phyloP scores from a whole-genome alignment of 2,329 filamentous ascomycete genomes.

The Microdochium paspali region DNA sequence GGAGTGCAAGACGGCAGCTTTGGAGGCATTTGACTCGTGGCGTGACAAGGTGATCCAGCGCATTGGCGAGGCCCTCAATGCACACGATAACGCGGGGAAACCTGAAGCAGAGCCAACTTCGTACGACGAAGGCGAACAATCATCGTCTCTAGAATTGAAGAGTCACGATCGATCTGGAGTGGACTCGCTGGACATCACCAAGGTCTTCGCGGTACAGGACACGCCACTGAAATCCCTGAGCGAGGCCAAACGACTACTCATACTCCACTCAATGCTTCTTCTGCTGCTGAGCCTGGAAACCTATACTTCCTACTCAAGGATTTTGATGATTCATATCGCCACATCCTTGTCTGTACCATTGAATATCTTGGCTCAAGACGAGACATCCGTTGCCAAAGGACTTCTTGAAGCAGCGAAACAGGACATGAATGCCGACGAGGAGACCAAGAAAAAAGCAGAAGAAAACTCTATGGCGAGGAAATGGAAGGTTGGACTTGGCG shows the following conservation, averaged over 20 bases:
- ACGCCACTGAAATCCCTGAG: conserved; percentile 52
- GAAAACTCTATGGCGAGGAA: conserved; percentile 53
- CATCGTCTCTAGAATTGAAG: conserved; percentile 5
- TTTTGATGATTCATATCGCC: conserved; percentile 59
- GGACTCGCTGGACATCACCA: conserved; percentile 4
- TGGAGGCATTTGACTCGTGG: conserved; percentile 19
- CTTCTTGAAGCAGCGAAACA: conserved; percentile 62
- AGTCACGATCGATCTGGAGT: conserved; percentile 13
- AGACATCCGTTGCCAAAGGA: conserved; percentile 65
- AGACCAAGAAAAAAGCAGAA: conserved; percentile 52
- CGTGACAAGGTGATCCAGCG: conserved; percentile 17
- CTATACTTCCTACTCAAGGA: conserved; percentile 66
- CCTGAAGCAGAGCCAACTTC: neutral
- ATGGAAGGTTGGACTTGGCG: conserved; percentile 56
- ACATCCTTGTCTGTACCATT: conserved; percentile 63
- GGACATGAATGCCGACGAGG: conserved; percentile 56
- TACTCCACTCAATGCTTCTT: conserved; percentile 65
- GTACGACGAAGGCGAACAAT: neutral
- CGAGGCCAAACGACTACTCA: conserved; percentile 49
- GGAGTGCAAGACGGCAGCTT: conserved; percentile 13
- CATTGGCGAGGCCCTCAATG: conserved; percentile 18
- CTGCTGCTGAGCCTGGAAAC: conserved; percentile 67
- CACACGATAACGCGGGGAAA: neutral
- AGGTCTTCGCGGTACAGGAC: conserved; percentile 50
- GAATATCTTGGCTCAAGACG: conserved; percentile 57